Conservation (phyloP, 495 filamentous ascomycete species). For the Thozetella sp. region DNA sequence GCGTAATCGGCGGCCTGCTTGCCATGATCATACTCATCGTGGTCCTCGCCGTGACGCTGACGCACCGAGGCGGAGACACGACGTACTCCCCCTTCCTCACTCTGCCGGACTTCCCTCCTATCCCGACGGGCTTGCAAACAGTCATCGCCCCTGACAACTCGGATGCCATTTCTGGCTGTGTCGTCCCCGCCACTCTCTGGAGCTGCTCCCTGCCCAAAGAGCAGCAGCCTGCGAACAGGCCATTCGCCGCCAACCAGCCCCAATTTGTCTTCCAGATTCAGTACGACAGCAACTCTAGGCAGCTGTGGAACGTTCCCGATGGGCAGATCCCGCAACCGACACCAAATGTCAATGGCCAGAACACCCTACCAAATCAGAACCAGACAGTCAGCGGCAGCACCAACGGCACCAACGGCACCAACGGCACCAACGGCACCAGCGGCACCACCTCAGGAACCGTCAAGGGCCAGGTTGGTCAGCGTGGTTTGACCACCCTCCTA, state of each 20-base stretch:
- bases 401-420: conserved; percentile 11
- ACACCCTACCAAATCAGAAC: neutral
- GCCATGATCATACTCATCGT: conserved; percentile 60
- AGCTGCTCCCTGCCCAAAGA: conserved; percentile 82
- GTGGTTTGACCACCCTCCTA: conserved; percentile 10
- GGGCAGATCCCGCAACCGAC: conserved; percentile 26
- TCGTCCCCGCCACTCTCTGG: conserved; percentile 73
- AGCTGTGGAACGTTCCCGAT: conserved; percentile 39
- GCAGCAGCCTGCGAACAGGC: conserved; percentile 59
- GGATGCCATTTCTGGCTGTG: conserved; percentile 61
- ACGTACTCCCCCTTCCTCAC: conserved; percentile 66
- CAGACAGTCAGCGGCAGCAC: conserved; percentile 12
- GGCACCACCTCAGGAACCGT: conserved; percentile 2
- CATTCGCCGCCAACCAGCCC: conserved; percentile 65
- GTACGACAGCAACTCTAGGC: conserved; percentile 70
- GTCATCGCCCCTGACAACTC: conserved; percentile 67
- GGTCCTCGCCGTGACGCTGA: conserved; percentile 62
- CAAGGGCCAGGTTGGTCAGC: conserved; percentile 5
- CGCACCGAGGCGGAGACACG: conserved; percentile 43
- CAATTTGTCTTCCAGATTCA: conserved; percentile 80
- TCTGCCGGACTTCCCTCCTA: conserved; percentile 81
- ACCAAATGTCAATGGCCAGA: neutral
- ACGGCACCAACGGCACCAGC: neutral
- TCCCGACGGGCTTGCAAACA: conserved; percentile 80
- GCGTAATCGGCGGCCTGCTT: conserved; percentile 53